Evolutionary conservation across 768 basidiomycete species (phyloP), one percentile per base, ranked within the genome.

Genomic region (Suillus plorans): DNA sequence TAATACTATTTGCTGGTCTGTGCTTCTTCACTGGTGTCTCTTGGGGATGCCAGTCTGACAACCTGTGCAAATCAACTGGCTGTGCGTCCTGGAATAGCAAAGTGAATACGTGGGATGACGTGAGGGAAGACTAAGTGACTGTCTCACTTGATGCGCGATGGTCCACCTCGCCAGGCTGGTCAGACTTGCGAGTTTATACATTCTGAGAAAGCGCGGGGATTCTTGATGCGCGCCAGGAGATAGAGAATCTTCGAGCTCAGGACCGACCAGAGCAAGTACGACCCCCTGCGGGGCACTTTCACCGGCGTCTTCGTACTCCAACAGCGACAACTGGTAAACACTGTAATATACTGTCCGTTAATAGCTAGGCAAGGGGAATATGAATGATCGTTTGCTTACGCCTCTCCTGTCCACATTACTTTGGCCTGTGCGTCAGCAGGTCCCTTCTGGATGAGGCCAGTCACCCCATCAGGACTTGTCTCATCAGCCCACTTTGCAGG

Each of bases 111-210:
- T 45, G 16, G 42, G 70, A 49, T 71, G 34, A 50, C 8, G 31
- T 66, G 59, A 67, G 41, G 61, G 55, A 66, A 61, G 55, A 1
- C 18, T 39, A 28, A 39, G n/a, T 3, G 28, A 31, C 34, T 1
- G 22, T 70, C 77, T 49, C 66, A 89, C 92, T 76, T 88, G 89
- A 64, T 89, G 87, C 12, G 87, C 78, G 20, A 89, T 77, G 0
- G 86, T 82, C 90, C 90, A 94, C 70, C 86, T 88, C 2, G 90
- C 91, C 14, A 95, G 81, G 69, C 84, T 93, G 10, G 84, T 82
- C 7, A 95, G 76, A 71, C 92, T 92, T 22, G 86, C 80, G 22
- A 95, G 80, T 70, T 88, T 94, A 74, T 95, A 95, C 92, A 95
- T 94, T 47, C 93, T 85, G 47, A 94, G 76, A 8, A 81, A 79